Base-by-base conservation (phyloP, 2,329 filamentous ascomycete genomes). In the Ceratocystis smalleyi region DNA sequence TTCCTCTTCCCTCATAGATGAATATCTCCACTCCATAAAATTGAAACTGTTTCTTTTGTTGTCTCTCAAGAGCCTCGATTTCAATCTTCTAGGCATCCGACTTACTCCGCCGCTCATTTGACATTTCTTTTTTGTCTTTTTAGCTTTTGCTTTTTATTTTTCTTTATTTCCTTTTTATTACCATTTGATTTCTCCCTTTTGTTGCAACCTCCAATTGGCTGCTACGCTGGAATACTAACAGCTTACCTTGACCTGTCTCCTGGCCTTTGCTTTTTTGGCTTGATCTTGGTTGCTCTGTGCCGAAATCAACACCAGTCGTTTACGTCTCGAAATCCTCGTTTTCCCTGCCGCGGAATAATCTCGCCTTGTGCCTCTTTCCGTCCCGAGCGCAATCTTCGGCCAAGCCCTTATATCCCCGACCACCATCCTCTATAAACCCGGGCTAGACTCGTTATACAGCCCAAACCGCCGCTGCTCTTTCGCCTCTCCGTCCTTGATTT, bases 71-170 rank as follows among this genome's bases (percentile, higher is more conserved):
- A 51, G 45, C 54, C 17, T 45, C 54, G 22, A 35, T 54, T 43
- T 57, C 32, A 51, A 24, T 55, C 15, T 51, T 45, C 32, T 30
- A 59, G 47, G 59, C 49, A 40, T 51, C 45, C 27, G 64, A 65
- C 64, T 63, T 65, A 63, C 60, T 63, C 64, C 64, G 64, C 64
- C 64, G 61, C 54, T 65, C 64, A 65, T 65, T 65, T 59, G 51
- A 49, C 54, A 59, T 30, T 47, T 24, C 15, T n/a, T 59, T 59
- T 47, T 22, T 43, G 19, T 40, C 35, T 51, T 30, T 19, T 47
- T 49, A 49, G 59, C 59, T 61, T 32, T 10, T 49, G 17, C 45
- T 61, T 61, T 43, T 35, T 49, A n/a, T 61, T 61, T 61, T 30
- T 43, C 22, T 32, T 61, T 45, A 30, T 49, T 17, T 30, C n/a